A percentile compares a stretch with the other conserved stretches of the same genome.
These are phyloP conservation scores for Verticillium isaacii DNA, from an alignment of 2,329 filamentous ascomycete species.

Conservation along the genomic window DNA sequence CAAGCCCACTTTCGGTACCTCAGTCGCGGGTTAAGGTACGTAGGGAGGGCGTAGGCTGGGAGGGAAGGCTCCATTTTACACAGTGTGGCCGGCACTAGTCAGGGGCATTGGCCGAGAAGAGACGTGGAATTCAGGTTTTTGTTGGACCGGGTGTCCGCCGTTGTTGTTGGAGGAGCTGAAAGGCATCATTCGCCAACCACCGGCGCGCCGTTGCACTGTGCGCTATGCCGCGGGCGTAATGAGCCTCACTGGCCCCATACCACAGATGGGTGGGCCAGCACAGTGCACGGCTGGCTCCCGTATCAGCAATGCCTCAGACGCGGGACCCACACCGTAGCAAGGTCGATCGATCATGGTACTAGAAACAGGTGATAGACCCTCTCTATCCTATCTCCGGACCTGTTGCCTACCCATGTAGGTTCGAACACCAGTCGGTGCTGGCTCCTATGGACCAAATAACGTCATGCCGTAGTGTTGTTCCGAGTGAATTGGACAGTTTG, in stretches of 20 bases:
- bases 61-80: neutral
- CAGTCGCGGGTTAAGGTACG: no score
- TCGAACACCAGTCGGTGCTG: neutral
- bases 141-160: neutral
- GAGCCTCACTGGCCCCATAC: neutral
- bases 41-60: no score
- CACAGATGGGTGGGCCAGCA: neutral
- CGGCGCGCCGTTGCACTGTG: neutral
- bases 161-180: no score
- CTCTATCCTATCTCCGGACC: neutral
- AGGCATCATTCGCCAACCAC: no score
- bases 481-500: no score
- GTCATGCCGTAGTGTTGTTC: no score
- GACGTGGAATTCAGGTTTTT: constrained; percentile 1
- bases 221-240: neutral
- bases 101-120: neutral
- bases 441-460: no score
- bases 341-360: no score
- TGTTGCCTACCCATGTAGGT: neutral
- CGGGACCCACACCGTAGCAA: neutral
- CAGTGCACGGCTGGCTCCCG: neutral
- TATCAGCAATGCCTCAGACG: neutral
- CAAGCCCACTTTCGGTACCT: no score
- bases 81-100: neutral
- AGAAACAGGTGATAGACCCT: neutral